Evolutionary conservation across 176 grass and related monocot genomes (phyloP).

Genomic region (Carex scoparia): DNA sequence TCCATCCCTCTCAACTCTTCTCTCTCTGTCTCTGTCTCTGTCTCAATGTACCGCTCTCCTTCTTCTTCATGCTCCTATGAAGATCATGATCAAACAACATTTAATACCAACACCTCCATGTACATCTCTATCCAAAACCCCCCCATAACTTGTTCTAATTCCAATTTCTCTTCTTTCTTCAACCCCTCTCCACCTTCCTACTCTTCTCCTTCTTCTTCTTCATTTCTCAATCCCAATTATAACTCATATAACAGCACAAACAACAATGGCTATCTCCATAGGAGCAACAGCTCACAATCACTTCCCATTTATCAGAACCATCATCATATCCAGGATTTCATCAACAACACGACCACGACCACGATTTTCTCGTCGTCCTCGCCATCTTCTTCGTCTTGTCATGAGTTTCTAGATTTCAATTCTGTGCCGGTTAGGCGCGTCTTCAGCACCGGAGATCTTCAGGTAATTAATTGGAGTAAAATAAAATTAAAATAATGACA

Average conservation of each 20-base stretch:
- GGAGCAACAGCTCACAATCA: constrained; percentile 26
- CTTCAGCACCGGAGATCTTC: constrained; percentile 30
- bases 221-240: background rate
- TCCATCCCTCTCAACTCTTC: background rate
- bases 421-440: constrained; percentile 21
- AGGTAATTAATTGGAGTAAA: constrained; percentile 1
- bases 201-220: background rate
- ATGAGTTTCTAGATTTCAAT: constrained; percentile 17
- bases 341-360: background rate
- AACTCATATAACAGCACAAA: background rate
- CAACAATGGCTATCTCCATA: constrained; percentile 3
- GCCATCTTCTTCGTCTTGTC: constrained; percentile 9
- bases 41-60: background rate
- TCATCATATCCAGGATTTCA: background rate
- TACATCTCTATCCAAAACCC: background rate
- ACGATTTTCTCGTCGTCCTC: constrained; percentile 2
- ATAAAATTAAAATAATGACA: background rate
- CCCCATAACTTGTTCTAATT: background rate
- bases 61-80: constrained; percentile 13
- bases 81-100: background rate
- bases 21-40: background rate
- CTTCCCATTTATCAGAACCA: constrained; percentile 24
- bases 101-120: constrained; percentile 19
- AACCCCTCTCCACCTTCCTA: constrained; percentile 13
- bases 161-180: background rate